phyloP scores from a whole-genome alignment of 129 eudicot species.

The Silybum marianum region DNA sequence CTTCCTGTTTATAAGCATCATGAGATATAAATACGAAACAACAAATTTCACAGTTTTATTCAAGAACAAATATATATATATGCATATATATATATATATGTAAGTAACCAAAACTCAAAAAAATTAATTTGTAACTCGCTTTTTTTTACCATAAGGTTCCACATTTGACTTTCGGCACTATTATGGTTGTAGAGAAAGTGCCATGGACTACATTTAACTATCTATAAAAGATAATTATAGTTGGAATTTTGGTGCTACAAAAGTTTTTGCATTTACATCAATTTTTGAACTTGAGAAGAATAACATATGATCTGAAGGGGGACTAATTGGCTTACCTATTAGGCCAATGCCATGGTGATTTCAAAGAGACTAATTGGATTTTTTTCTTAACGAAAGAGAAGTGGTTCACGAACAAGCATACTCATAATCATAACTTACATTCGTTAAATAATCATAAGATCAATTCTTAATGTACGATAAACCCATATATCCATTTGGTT shows the following conservation, averaged over 20 bases:
- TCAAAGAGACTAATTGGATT: neutral
- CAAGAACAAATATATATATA: neutral
- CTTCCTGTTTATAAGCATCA: conserved; percentile 58
- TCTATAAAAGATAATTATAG: neutral
- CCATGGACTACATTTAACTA: neutral
- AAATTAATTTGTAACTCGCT: neutral
- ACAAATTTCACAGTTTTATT: neutral
- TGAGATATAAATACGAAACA: conserved; percentile 13
- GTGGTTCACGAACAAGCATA: neutral
- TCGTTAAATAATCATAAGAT: neutral
- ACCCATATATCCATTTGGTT: neutral
- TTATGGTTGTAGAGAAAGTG: neutral
- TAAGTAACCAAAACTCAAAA: neutral
- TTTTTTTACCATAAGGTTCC: neutral
- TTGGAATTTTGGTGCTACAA: neutral
- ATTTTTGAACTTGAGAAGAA: neutral
- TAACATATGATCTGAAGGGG: neutral
- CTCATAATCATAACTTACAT: neutral
- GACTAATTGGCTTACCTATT: neutral
- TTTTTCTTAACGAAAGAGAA: neutral
- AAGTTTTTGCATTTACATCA: neutral
- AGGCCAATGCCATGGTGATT: neutral
- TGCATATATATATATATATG: too few relatives aligned
- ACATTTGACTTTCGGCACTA: neutral
- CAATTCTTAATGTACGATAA: conserved; percentile 1